Conservation (phyloP, 768 basidiomycete genomes). For the Kondoa subrosea region DNA sequence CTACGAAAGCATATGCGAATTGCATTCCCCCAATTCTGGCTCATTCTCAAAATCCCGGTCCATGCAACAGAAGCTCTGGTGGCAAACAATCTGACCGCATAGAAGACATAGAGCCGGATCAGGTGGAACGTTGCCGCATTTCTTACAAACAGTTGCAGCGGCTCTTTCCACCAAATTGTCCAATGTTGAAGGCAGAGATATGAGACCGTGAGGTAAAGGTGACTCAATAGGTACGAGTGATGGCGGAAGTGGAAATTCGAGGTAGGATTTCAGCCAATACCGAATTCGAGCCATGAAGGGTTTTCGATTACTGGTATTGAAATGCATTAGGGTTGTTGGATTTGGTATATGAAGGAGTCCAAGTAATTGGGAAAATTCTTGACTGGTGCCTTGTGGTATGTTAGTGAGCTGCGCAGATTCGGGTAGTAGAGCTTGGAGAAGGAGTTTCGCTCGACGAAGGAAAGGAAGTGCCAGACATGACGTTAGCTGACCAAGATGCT, state of each 20-base stretch:
- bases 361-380: not conserved
- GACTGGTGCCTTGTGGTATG: too few relatives aligned
- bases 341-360: not conserved
- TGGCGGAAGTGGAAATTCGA: not conserved
- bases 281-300: constrained; percentile 8
- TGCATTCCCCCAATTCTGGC: constrained; percentile 66
- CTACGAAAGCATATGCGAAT: constrained; percentile 83
- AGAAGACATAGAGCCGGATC: constrained; percentile 83
- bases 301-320: not conserved
- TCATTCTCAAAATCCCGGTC: constrained; percentile 41
- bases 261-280: constrained; percentile 8
- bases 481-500: constrained; percentile 45
- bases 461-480: constrained; percentile 83
- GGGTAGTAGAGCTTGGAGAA: constrained; percentile 57
- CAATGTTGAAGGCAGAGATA: constrained; percentile 59
- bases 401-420: too few relatives aligned
- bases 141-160: constrained; percentile 52
- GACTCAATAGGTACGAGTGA: constrained; percentile 44
- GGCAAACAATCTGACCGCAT: constrained; percentile 71
- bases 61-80: constrained; percentile 80
- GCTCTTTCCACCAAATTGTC: constrained; percentile 66
- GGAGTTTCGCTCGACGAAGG: constrained; percentile 67
- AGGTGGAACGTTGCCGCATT: constrained; percentile 59
- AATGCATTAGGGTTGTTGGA: not conserved
- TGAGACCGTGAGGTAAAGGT: constrained; percentile 64